A percentile compares a stretch with the other conserved stretches of the same genome.
Conservation (phyloP, 768 basidiomycete genomes). For the Scleroderma bovista region DNA sequence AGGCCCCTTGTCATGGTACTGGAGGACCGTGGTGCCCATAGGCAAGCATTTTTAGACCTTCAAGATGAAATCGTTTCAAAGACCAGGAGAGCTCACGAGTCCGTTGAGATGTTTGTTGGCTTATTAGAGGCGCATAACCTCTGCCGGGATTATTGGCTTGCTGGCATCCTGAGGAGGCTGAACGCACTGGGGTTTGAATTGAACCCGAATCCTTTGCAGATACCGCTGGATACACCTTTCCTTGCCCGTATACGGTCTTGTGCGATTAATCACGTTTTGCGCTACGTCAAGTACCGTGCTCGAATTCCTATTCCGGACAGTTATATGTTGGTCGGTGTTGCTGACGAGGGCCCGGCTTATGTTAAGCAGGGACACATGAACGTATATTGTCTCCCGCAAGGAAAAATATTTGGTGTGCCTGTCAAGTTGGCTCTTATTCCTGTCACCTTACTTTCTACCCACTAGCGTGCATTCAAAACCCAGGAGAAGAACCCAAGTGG, state of each 20-base stretch:
- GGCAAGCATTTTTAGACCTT: constrained; percentile 52
- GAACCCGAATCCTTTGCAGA: constrained; percentile 27
- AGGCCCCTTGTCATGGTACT: constrained; percentile 75
- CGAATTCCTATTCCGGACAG: constrained; percentile 66
- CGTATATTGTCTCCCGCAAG: constrained; percentile 48
- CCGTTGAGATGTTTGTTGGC: constrained; percentile 39
- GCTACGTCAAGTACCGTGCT: constrained; percentile 72
- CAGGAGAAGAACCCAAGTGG: constrained; percentile 45
- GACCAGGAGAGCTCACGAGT: constrained; percentile 56
- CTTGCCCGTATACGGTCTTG: constrained; percentile 52
- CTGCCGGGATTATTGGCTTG: constrained; percentile 43
- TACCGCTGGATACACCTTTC: constrained; percentile 50
- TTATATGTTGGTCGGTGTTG: constrained; percentile 71
- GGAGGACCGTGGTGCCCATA: constrained; percentile 65
- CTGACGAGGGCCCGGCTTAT: constrained; percentile 77
- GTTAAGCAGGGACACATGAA: constrained; percentile 41
- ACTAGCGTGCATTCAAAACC: constrained; percentile 57
- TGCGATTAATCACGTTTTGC: constrained; percentile 57
- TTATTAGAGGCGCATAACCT: constrained; percentile 48
- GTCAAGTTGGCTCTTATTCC: not conserved
- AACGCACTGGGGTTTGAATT: constrained; percentile 45
- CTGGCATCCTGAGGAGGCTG: constrained; percentile 46
- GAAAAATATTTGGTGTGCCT: constrained; percentile 61
- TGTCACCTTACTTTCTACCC: not conserved
- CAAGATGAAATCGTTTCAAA: constrained; percentile 55